phyloP scores from a whole-genome alignment of 768 basidiomycete species.

The Boletellus ananas region DNA sequence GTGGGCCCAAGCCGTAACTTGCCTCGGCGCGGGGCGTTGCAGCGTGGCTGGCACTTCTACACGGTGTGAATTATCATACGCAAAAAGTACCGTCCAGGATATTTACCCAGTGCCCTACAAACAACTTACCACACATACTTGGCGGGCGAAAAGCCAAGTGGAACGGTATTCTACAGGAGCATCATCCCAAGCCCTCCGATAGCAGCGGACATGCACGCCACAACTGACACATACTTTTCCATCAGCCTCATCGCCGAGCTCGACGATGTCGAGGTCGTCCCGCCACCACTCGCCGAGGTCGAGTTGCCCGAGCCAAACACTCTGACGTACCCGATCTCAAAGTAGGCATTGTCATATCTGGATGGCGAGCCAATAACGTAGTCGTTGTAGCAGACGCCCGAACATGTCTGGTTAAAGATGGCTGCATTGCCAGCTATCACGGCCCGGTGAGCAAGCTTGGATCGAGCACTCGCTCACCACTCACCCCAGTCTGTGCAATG shows the following conservation, averaged over 20 bases:
- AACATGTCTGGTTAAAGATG: constrained; percentile 59
- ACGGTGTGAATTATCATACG: no score
- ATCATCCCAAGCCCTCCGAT: constrained; percentile 16
- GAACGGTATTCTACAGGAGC: constrained; percentile 1
- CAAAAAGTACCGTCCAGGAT: background rate
- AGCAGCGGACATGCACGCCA: constrained; percentile 8
- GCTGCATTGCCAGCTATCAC: constrained; percentile 43
- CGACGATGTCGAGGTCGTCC: constrained; percentile 8
- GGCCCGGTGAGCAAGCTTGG: constrained; percentile 4
- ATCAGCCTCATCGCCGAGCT: constrained; percentile 6
- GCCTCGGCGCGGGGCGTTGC: no score
- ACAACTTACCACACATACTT: no score
- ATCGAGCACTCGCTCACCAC: background rate
- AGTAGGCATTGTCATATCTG: constrained; percentile 64
- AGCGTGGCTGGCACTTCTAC: no score
- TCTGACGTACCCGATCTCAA: constrained; percentile 62
- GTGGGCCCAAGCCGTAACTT: no score
- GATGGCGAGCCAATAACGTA: constrained; percentile 62
- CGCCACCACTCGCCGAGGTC: constrained; percentile 16
- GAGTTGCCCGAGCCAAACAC: constrained; percentile 40
- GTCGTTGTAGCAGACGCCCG: constrained; percentile 65
- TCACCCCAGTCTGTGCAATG: constrained; percentile 31
- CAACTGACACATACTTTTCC: constrained; percentile 2
- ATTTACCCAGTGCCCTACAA: no score
- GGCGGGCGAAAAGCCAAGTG: background rate